Percentiles rank a stretch among this genome's conserved stretches.
Conservation (phyloP, 257 asterid genomes). For the Solanum tarijense region DNA sequence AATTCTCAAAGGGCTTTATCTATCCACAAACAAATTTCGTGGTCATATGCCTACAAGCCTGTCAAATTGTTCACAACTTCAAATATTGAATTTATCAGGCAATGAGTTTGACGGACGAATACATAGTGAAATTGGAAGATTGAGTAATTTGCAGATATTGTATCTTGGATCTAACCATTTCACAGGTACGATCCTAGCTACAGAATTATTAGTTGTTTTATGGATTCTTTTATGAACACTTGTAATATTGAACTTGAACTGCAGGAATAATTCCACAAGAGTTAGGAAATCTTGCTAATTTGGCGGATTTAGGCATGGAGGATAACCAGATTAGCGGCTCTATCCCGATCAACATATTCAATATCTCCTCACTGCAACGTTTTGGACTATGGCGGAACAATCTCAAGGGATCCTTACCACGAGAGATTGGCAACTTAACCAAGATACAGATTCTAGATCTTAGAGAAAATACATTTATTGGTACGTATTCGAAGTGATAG, state of each 20-base stretch:
- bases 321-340: conserved; percentile 1
- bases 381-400: conserved; percentile 1
- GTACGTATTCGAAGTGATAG: background rate
- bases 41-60: background rate
- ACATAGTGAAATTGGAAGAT: background rate
- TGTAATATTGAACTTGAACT: background rate
- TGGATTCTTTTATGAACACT: background rate
- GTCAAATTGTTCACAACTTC: background rate
- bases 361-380: conserved; percentile 1
- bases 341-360: conserved; percentile 6
- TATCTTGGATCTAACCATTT: background rate
- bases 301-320: background rate
- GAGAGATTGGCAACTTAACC: conserved; percentile 16
- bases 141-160: background rate
- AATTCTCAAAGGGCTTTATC: background rate
- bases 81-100: background rate
- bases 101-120: background rate
- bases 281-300: background rate
- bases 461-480: background rate
- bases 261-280: background rate
- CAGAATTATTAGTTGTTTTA: background rate
- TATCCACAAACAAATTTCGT: background rate
- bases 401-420: conserved; percentile 7
- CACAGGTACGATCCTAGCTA: background rate
- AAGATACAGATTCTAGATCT: conserved; percentile 2